These are phyloP conservation scores for Nemania abortiva DNA, from an alignment of 2,329 filamentous ascomycete species.

Conservation along the genomic window DNA sequence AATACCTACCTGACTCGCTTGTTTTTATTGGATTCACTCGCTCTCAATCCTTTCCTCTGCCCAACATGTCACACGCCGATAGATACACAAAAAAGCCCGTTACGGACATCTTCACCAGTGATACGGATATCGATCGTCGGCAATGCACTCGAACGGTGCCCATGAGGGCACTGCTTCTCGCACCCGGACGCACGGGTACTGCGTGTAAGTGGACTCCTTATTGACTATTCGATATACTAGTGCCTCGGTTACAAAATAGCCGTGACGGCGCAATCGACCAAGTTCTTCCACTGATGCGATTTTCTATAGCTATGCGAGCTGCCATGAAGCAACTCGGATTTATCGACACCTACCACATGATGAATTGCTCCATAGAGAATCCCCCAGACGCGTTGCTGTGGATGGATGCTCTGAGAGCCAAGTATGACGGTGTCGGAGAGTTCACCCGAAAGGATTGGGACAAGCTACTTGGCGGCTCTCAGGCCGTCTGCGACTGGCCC, in stretches of 20 bases:
- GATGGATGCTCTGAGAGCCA: conserved; percentile 74
- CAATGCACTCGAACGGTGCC: conserved; percentile 74
- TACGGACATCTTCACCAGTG: conserved; percentile 72
- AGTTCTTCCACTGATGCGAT: conserved; percentile 19
- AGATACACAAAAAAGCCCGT: conserved; percentile 58
- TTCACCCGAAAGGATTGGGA: conserved; percentile 78
- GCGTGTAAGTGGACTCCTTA: conserved; percentile 64
- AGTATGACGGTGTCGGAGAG: conserved; percentile 67
- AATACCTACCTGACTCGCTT: background rate
- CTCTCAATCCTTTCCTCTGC: background rate
- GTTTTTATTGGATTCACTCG: background rate
- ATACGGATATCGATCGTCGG: conserved; percentile 76
- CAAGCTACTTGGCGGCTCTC: conserved; percentile 73
- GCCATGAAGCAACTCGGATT: conserved; percentile 76
- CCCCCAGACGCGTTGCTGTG: conserved; percentile 76
- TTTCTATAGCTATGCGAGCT: conserved; percentile 66
- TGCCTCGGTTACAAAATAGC: background rate
- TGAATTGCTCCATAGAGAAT: conserved; percentile 76
- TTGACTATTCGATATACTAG: background rate
- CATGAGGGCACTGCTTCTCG: conserved; percentile 79
- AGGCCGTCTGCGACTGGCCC: conserved; percentile 77
- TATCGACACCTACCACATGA: conserved; percentile 79
- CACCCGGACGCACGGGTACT: conserved; percentile 77
- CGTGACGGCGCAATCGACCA: background rate
- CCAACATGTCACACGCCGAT: conserved; percentile 48